Conservation (phyloP, 202 grass and related monocot genomes). For the Cymbopogon flexuosus region DNA sequence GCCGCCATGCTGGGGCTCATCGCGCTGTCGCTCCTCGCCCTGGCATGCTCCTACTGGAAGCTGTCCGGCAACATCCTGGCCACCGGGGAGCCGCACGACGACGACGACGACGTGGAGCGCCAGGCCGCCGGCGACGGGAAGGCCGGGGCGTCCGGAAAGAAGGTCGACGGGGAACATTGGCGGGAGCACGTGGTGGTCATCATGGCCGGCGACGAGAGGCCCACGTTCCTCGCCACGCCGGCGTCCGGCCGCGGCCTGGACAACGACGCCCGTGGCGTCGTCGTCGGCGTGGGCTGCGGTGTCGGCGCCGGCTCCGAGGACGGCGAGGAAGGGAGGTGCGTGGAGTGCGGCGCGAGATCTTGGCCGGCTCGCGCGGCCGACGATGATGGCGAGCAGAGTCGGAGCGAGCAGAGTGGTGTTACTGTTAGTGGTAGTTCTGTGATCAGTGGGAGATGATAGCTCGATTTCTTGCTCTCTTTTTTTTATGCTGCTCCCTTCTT, state of each 20-base stretch:
- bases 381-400: background rate
- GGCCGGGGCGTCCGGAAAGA: background rate
- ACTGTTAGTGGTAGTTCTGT: background rate
- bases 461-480: background rate
- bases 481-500: background rate
- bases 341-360: slow-evolving; percentile 23
- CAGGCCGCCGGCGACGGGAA: slow-evolving; percentile 5
- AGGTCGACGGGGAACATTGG: background rate
- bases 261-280: background rate
- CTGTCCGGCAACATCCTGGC: slow-evolving; percentile 47
- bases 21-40: slow-evolving; percentile 62
- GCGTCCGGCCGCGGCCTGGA: background rate
- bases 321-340: slow-evolving; percentile 3
- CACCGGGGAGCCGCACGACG: background rate
- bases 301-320: background rate
- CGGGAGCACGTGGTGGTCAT: slow-evolving; percentile 53
- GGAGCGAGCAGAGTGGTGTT: slow-evolving; percentile 2
- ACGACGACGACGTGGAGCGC: background rate
- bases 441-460: background rate
- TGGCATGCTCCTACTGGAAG: slow-evolving; percentile 83
- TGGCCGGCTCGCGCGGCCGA: background rate
- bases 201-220: slow-evolving; percentile 69
- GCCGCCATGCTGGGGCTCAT: slow-evolving; percentile 82
- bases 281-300: background rate
- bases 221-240: slow-evolving; percentile 53